phyloP scores from a whole-genome alignment of 1,139 yeast genomes.

The Pichia sorboxylosa region DNA sequence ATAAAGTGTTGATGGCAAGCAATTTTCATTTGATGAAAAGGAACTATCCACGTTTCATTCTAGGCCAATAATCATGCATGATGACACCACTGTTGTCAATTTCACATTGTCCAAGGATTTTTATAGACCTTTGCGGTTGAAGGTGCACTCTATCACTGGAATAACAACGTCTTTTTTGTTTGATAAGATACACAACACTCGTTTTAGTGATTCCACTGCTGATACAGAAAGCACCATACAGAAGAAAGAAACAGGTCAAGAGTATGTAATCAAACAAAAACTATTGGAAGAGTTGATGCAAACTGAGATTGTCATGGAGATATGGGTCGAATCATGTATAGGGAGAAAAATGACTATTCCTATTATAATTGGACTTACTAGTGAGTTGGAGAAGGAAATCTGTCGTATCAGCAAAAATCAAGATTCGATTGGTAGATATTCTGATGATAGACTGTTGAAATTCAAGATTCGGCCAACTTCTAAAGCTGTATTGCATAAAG shows the following conservation, averaged over 20 bases:
- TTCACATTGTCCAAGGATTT: constrained; percentile 73
- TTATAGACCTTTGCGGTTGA: constrained; percentile 34
- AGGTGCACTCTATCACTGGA: constrained; percentile 8
- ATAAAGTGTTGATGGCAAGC: too few relatives aligned
- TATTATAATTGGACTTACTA: constrained; percentile 26
- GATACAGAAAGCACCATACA: too few relatives aligned
- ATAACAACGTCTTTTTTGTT: constrained; percentile 5
- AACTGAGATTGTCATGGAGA: constrained; percentile 33
- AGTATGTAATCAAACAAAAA: too few relatives aligned
- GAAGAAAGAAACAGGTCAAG: too few relatives aligned
- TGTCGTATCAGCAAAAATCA: not conserved
- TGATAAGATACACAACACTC: constrained; percentile 1
- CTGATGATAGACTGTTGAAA: constrained; percentile 3
- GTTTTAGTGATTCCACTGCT: too few relatives aligned
- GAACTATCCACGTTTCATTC: too few relatives aligned
- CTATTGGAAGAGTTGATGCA: constrained; percentile 1
- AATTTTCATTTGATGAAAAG: too few relatives aligned
- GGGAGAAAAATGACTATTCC: constrained; percentile 57
- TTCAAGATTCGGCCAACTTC: constrained; percentile 1
- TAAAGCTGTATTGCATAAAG: not conserved
- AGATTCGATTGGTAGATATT: not conserved
- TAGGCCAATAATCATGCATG: constrained; percentile 4
- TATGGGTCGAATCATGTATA: constrained; percentile 46
- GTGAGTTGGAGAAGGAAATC: constrained; percentile 2
- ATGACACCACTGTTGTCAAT: constrained; percentile 13